Evolutionary conservation across 2,329 filamentous ascomycete genomes (phyloP), one percentile per base, ranked within the genome.

Genomic region (Pseudogymnoascus sp.): DNA sequence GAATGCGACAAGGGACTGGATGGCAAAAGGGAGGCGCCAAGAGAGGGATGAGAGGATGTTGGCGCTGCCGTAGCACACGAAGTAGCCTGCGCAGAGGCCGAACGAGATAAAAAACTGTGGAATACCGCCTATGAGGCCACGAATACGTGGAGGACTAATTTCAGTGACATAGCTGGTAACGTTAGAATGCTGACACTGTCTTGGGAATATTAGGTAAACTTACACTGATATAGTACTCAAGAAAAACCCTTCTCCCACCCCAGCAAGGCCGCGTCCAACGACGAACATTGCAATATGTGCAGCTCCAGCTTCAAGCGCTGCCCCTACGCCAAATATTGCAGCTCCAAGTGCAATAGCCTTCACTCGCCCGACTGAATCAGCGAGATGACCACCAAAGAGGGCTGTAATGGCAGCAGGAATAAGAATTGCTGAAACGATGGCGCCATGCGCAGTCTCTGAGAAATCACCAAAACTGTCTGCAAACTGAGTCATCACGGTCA

Each of bases 391-490:
- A 0, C 82, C 83, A 64, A 86, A 81, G 37, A 86, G 75, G 0
- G 84, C 84, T 1, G 83, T 81, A 10, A 85, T 69, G 0, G 80
- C 80, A 4, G 82, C 84, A 0, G 84, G 81, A 31, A 87, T 76
- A 60, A 87, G 73, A 63, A 87, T 83, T 1, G 79, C 78, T 0
- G 84, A 86, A 3, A 88, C 83, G 1, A 82, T 80, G 14, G 86
- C 75, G 0, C 85, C 85, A 62, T 82, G 80, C 4, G 85, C 71
- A 0, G 78, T 79, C 0, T 83, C 75, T 0, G 81, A 81, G 37
- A 83, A 75, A 4, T 70, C 68, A 0, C 83, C 83, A 57, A 86
- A 79, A 8, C 73, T 71, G 6, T 69, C 64, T 4, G 71, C 69
- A 69, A 80, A 83, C 57, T 72, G 69, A 0, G 73, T 69, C 81